Evolutionary conservation across 495 filamentous ascomycete species (phyloP), one percentile per base, ranked within the genome.

Genomic region (Penicillium crystallinum): DNA sequence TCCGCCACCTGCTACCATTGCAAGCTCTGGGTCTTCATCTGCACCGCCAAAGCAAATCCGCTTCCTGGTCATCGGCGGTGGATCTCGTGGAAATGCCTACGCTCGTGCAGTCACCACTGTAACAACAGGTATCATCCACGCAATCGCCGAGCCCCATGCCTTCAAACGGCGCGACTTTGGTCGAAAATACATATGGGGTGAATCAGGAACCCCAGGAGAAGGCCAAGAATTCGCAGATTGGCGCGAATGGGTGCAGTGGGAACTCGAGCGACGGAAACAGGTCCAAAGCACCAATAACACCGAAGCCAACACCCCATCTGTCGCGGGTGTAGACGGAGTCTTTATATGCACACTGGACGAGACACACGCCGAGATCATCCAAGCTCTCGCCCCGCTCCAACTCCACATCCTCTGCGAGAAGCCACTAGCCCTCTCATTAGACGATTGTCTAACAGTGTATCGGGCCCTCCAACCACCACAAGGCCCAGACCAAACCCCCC

Each of bases 341-440:
- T 90, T 96, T 57, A 80, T 98, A 35, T 96, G 91, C 63, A 89
- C 91, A 1, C 76, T 90, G 19, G 93, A 98, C 66, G 87, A 95
- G 64, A 84, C 85, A 57, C 93, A 98, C 66, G 80, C 79, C 6
- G 88, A 88, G 46, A 83, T 92, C n/a, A 77, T 93, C 19, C 68
- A 80, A 12, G 85, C 78, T 0, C 73, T 95, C 27, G 83, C 85
- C 2, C 77, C 79, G 2, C 73, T 95, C 0, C 73, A 79, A 5
- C 67, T 93, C 22, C 90, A 96, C 65, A 83, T 97, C 47, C 86
- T 97, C 72, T 92, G 90, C 73, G 95, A 98, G 74, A 98, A 98
- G 67, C 93, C 93, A 0, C 74, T 98, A 15, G 88, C 89, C 2
- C 88, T 88, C 2, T 88, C 78, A 0, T 73, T 97, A 12, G 56